Conservation (phyloP, 2,329 filamentous ascomycete species). For the Gaeumannomyces tritici region DNA sequence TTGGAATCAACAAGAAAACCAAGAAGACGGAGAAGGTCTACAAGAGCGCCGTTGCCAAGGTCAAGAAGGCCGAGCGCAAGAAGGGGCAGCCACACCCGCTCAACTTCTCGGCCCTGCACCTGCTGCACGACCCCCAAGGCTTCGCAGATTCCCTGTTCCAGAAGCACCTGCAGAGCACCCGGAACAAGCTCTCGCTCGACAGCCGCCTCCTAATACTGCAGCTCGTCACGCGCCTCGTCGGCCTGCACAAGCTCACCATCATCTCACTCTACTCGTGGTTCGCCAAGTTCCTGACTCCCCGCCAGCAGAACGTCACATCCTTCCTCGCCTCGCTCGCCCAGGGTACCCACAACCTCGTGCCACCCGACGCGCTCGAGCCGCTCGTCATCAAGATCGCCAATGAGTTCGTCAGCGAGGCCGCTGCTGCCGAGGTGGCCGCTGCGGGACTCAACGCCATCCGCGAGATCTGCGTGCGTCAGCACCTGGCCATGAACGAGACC, state of each 20-base stretch:
- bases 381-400: constrained; percentile 93
- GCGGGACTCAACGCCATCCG: constrained; percentile 91
- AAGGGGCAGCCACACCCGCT: constrained; percentile 79
- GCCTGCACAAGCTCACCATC: constrained; percentile 84
- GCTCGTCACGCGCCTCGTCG: constrained; percentile 81
- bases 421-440: constrained; percentile 80
- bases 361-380: constrained; percentile 85
- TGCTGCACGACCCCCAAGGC: constrained; percentile 87
- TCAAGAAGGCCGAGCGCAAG: constrained; percentile 77
- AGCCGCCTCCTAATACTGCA: constrained; percentile 86
- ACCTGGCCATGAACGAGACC: constrained; percentile 92
- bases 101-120: constrained; percentile 92
- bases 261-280: constrained; percentile 94
- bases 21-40: constrained; percentile 76
- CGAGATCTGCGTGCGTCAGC: constrained; percentile 86
- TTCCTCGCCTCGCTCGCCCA: constrained; percentile 90
- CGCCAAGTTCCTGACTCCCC: constrained; percentile 80
- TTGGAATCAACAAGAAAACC: constrained; percentile 91
- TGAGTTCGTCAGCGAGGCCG: constrained; percentile 93
- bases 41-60: constrained; percentile 69
- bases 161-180: constrained; percentile 82
- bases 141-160: constrained; percentile 86
- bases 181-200: constrained; percentile 76
- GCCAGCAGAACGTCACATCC: constrained; percentile 82
- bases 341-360: constrained; percentile 81